Percentiles rank a stretch among this genome's conserved stretches.
Conservation (phyloP, 306 rosid genomes). For the Cucurbita argyrosperma region DNA sequence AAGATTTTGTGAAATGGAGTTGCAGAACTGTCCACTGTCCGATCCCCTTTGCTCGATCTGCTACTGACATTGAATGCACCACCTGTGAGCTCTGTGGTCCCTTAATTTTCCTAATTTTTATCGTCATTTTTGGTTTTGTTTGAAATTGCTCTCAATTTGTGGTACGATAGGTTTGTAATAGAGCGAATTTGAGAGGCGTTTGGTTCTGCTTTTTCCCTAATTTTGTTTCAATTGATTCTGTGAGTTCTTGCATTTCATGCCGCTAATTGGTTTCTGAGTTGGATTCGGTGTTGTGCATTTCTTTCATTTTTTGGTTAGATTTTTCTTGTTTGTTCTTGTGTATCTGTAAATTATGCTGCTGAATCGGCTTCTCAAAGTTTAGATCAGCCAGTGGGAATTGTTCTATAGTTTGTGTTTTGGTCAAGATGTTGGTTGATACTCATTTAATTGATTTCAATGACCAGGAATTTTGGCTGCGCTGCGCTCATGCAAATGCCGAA, state of each 20-base stretch:
- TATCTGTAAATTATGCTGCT: not conserved
- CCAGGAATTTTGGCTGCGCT: conserved; percentile 12
- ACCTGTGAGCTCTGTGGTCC: conserved; percentile 24
- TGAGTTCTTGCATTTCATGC: not conserved
- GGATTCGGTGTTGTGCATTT: not conserved
- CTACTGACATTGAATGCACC: conserved; percentile 19
- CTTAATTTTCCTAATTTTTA: not conserved
- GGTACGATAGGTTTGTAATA: not conserved
- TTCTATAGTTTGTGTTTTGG: not conserved
- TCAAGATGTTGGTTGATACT: not conserved
- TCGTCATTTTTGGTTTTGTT: conserved; percentile 1
- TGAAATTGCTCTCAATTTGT: not conserved
- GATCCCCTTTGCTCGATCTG: conserved; percentile 41
- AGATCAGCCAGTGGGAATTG: not conserved
- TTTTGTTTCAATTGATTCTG: not conserved
- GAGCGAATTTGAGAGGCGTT: not conserved
- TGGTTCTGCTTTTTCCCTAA: not conserved
- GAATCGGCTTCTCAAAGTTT: conserved; percentile 5
- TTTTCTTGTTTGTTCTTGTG: not conserved
- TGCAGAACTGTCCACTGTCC: conserved; percentile 20
- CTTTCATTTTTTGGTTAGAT: not conserved
- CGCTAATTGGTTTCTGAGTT: not conserved
- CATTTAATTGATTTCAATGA: conserved; percentile 1
- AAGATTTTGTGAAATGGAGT: conserved; percentile 11
- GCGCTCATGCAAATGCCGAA: conserved; percentile 26